Evolutionary conservation across 805 yeast species (phyloP).

Genomic region (Dipodascus geniculatus): DNA sequence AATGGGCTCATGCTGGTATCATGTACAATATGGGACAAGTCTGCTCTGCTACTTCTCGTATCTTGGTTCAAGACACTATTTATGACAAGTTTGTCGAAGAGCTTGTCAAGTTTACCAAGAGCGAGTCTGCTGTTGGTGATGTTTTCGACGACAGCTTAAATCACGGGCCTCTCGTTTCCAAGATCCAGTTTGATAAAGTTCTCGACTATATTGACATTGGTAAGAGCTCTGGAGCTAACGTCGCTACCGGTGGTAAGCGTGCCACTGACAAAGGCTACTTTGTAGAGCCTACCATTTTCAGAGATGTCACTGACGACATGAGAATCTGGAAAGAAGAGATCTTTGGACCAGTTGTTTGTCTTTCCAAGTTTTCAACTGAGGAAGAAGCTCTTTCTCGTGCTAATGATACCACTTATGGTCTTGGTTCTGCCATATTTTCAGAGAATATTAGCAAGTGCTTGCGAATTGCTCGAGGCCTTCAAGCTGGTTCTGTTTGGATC

Average conservation of each 20-base stretch:
- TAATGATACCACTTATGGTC: slow-evolving; percentile 71
- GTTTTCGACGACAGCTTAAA: slow-evolving; percentile 68
- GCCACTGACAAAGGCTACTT: slow-evolving; percentile 41
- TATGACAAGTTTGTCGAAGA: slow-evolving; percentile 65
- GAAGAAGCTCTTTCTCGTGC: slow-evolving; percentile 74
- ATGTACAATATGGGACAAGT: slow-evolving; percentile 93
- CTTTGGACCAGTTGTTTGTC: slow-evolving; percentile 87
- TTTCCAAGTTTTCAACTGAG: slow-evolving; percentile 66
- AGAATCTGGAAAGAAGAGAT: slow-evolving; percentile 79
- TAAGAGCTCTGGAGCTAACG: slow-evolving; percentile 70
- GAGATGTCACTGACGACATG: slow-evolving; percentile 66
- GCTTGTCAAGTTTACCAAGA: slow-evolving; percentile 40
- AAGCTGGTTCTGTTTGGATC: slow-evolving; percentile 87
- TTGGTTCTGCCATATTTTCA: slow-evolving; percentile 75
- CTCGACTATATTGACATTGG: slow-evolving; percentile 68
- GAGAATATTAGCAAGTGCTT: slow-evolving; percentile 61
- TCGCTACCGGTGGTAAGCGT: slow-evolving; percentile 70
- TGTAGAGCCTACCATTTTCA: slow-evolving; percentile 67
- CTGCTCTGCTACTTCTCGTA: slow-evolving; percentile 90
- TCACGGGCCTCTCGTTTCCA: slow-evolving; percentile 91
- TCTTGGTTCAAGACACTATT: slow-evolving; percentile 74
- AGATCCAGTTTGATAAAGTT: slow-evolving; percentile 67
- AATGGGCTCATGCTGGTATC: slow-evolving; percentile 69
- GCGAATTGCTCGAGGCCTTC: slow-evolving; percentile 59
- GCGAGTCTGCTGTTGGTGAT: slow-evolving; percentile 55